phyloP scores from a whole-genome alignment of 2,329 filamentous ascomycete species.

The Coniella lustricola region DNA sequence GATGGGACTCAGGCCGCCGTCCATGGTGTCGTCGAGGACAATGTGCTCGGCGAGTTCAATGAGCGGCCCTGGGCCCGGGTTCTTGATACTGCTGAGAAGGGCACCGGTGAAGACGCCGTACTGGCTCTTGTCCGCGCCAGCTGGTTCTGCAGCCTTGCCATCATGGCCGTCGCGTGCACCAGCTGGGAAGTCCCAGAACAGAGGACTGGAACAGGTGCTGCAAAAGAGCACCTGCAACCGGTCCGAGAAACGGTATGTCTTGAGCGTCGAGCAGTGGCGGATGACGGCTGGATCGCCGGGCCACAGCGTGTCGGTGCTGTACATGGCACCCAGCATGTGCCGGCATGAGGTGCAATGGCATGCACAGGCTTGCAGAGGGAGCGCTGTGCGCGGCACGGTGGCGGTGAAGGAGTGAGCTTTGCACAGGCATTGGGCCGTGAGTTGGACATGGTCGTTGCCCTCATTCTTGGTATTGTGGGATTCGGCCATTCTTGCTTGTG shows the following conservation, averaged over 20 bases:
- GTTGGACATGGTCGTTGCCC: slow-evolving; percentile 16
- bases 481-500: not conserved
- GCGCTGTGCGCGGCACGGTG: slow-evolving; percentile 23
- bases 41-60: slow-evolving; percentile 31
- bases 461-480: not conserved
- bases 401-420: slow-evolving; percentile 33
- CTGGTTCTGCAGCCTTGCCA: not conserved
- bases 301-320: slow-evolving; percentile 31
- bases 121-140: slow-evolving; percentile 9
- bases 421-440: slow-evolving; percentile 40
- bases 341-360: slow-evolving; percentile 48
- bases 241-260: slow-evolving; percentile 30
- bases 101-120: slow-evolving; percentile 33
- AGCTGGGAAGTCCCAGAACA: slow-evolving; percentile 33
- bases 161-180: not conserved
- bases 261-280: slow-evolving; percentile 25
- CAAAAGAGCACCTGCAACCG: slow-evolving; percentile 33
- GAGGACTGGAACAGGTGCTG: slow-evolving; percentile 32
- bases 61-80: slow-evolving; percentile 20
- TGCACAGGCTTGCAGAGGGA: slow-evolving; percentile 33
- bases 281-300: slow-evolving; percentile 26
- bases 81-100: slow-evolving; percentile 23
- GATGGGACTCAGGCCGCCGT: slow-evolving; percentile 45
- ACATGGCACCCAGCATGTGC: slow-evolving; percentile 35
- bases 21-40: slow-evolving; percentile 42